Evolutionary conservation across 148 eudicot species (phyloP).

Genomic region (Amaranthus palmeri): DNA sequence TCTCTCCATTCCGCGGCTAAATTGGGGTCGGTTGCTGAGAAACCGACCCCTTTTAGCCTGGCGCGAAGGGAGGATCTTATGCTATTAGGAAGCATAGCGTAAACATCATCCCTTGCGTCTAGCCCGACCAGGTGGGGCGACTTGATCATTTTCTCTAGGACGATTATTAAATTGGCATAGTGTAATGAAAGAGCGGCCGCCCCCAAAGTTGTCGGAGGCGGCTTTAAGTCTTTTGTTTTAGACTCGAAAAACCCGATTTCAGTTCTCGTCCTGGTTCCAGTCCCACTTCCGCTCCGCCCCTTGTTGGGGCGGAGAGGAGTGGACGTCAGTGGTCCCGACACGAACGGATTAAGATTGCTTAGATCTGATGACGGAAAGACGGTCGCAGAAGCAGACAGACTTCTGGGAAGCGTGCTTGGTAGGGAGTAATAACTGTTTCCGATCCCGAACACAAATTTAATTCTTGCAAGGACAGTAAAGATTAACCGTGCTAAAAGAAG

Average conservation of each 20-base stretch:
- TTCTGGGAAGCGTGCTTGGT: slow-evolving; percentile 43
- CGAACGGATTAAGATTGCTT: not conserved
- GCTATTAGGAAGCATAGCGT: slow-evolving; percentile 74
- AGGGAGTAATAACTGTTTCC: slow-evolving; percentile 26
- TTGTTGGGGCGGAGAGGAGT: slow-evolving; percentile 5
- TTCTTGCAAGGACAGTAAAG: slow-evolving; percentile 57
- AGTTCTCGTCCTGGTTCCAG: not conserved
- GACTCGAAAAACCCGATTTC: slow-evolving; percentile 44
- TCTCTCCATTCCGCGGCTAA: slow-evolving; percentile 90
- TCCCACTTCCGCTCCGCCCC: not conserved
- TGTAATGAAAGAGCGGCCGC: slow-evolving; percentile 73
- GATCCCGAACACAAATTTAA: slow-evolving; percentile 74
- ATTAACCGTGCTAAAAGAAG: slow-evolving; percentile 46
- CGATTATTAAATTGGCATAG: slow-evolving; percentile 79
- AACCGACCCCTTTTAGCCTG: slow-evolving; percentile 66
- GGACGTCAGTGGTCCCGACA: slow-evolving; percentile 21
- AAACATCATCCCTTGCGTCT: slow-evolving; percentile 84
- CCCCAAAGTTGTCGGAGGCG: slow-evolving; percentile 56
- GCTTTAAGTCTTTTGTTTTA: slow-evolving; percentile 45
- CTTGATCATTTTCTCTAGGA: slow-evolving; percentile 78
- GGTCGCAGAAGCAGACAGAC: slow-evolving; percentile 70
- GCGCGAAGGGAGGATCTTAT: slow-evolving; percentile 50
- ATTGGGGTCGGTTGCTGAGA: slow-evolving; percentile 59
- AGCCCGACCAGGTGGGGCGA: slow-evolving; percentile 78
- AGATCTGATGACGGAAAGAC: slow-evolving; percentile 52